Evolutionary conservation across 2,329 filamentous ascomycete genomes (phyloP), one percentile per base, ranked within the genome.

Genomic region (Teratosphaeria nubilosa): DNA sequence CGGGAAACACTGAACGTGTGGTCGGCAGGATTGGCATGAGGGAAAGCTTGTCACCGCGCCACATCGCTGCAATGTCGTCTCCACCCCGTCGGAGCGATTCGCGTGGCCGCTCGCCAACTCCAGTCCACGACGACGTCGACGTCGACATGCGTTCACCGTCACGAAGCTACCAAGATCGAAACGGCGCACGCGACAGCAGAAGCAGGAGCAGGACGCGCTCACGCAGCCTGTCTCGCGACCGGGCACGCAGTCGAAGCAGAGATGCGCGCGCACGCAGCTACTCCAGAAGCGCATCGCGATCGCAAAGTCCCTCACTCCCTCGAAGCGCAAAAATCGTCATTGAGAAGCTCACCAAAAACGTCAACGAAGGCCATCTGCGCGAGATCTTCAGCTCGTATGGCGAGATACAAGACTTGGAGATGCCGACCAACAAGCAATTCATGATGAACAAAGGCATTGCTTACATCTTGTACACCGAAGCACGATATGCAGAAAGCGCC

Each of bases 381-480:
- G 94, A 99, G 72, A 96, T 99, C 60, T 99, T 99, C 70, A 87
- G 89, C 54, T 81, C 83, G 41, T 99, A 94, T 71, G 94, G 94
- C 55, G 80, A 82, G 22, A 95, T 99, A 65, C 83, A 86, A 66
- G 90, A 94, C 65, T 78, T 99, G 24, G 90, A 96, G 68, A 82
- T 99, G 65, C 94, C 94, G 2, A 85, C 96, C 74, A 96, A 95
- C 70, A 82, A 86, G 70, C 82, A 86, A 64, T 94, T 88, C 78
- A 87, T 88, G 72, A 91, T 86, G 56, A 97, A 97, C 69, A 86
- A 92, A 58, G 92, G 94, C 53, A 95, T 90, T 30, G 94, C 92
- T 32, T 97, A 96, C 72, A 91, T 97, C 62, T 80, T 96, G 50
- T 99, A 87, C 74, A 78, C 84, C 56, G 80, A 87, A 64, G 83